phyloP scores from a whole-genome alignment of 805 yeast genomes.

The Ogataea paraovalis region DNA sequence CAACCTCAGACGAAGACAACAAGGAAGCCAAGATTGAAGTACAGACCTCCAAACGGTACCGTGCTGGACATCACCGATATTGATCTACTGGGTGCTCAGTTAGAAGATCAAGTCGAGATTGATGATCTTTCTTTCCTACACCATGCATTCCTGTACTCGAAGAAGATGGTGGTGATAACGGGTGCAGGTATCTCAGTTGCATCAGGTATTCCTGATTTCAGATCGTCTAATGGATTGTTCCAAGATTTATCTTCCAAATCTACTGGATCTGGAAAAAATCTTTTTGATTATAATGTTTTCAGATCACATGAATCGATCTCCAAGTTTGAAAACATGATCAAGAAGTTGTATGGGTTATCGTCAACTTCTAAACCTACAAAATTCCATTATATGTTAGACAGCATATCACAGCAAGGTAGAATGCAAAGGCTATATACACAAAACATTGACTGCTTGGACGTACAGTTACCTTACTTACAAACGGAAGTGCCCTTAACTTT shows the following conservation, averaged over 20 bases:
- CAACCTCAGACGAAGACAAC: slow-evolving; percentile 4
- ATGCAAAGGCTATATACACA: slow-evolving; percentile 78
- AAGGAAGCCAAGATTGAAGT: slow-evolving; percentile 43
- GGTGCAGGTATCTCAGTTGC: slow-evolving; percentile 93
- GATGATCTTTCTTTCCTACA: slow-evolving; percentile 46
- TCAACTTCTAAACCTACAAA: slow-evolving; percentile 60
- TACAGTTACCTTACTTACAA: slow-evolving; percentile 44
- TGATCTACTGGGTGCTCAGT: slow-evolving; percentile 19
- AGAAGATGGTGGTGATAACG: slow-evolving; percentile 58
- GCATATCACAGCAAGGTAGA: slow-evolving; percentile 57
- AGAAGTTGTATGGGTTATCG: slow-evolving; percentile 53
- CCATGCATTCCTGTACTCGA: slow-evolving; percentile 51
- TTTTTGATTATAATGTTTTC: slow-evolving; percentile 79
- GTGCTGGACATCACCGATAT: slow-evolving; percentile 35
- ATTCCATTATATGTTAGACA: slow-evolving; percentile 64
- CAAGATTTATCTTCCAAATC: slow-evolving; percentile 41
- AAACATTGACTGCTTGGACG: slow-evolving; percentile 80
- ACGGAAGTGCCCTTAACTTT: slow-evolving; percentile 47
- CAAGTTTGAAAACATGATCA: slow-evolving; percentile 72
- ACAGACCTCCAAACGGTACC: slow-evolving; percentile 45
- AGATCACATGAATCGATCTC: slow-evolving; percentile 55
- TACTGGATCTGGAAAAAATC: slow-evolving; percentile 46
- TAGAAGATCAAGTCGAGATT: slow-evolving; percentile 33
- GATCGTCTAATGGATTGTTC: slow-evolving; percentile 77
- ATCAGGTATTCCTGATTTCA: slow-evolving; percentile 78